Evolutionary conservation across 129 eudicot genomes (phyloP), one percentile per base, ranked within the genome.

Genomic region (Flaveria brownii): DNA sequence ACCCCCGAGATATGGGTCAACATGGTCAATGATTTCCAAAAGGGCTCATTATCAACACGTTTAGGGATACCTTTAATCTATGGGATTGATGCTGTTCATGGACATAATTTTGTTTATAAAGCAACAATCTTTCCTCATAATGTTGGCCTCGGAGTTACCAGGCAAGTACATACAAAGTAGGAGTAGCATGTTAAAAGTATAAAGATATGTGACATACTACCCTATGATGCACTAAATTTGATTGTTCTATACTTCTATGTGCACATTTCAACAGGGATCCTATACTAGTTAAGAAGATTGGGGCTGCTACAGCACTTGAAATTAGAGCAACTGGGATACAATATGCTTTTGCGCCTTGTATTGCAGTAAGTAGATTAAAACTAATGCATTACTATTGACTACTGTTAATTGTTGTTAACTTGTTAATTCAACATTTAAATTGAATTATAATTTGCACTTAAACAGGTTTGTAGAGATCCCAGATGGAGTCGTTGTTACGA

Each of bases 291-390:
- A 91, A 91, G 84, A 91, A 77, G 87, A 91, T 91, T 51, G 97
- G 91, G 50, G 89, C 93, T 43, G 97, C 97, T 51, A 91, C 97
- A 65, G 97, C 97, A 45, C 84, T 82, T 70, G 93, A 91, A 88
- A 85, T 88, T 71, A 86, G 93, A 83, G 96, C 97, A 25, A 91
- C 97, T 0, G 95, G 97, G 71, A 84, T 91, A 78, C 86, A 75
- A 5, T 91, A 88, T 45, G 76, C 85, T 43, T 88, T 91, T 83
- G 94, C 94, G 36, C 94, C 97, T 72, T 91, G 94, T 55, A 86
- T 91, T 42, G 97, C 97, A 59, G 97, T 91, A 83, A 70, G 30
- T 45, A 23, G 20, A 54, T 20, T 33, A 7, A 23, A 0, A 41
- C 20, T 45, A 56, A 33, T 54, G 39, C 14, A 64, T n/a, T 18